A percentile compares a stretch with the other conserved stretches of the same genome.
Conservation (phyloP, 768 basidiomycete species). For the Tylopilus subfusipes region DNA sequence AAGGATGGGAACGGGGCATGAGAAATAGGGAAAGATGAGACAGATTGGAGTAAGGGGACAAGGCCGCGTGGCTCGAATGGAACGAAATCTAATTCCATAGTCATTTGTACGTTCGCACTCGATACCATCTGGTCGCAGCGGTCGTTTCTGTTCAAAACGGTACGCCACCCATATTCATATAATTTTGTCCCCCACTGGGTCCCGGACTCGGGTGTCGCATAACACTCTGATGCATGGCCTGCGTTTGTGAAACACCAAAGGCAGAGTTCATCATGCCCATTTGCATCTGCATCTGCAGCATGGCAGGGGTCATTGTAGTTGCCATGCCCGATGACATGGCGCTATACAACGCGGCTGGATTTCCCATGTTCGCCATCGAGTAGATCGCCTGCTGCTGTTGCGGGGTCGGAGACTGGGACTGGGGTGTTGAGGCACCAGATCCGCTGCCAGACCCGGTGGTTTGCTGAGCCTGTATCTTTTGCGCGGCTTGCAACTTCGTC, state of each 20-base stretch:
- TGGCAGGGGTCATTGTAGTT: constrained; percentile 29
- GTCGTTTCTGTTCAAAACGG: constrained; percentile 26
- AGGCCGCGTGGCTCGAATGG: constrained; percentile 8
- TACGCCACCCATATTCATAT: constrained; percentile 41
- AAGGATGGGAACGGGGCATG: constrained; percentile 18
- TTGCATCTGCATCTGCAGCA: constrained; percentile 47
- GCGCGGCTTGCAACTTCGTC: constrained; percentile 76
- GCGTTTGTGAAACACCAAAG: constrained; percentile 53
- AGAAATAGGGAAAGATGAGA: constrained; percentile 14
- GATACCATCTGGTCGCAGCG: neutral
- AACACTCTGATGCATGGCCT: constrained; percentile 82
- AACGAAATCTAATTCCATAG: constrained; percentile 28
- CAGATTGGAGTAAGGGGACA: constrained; percentile 17
- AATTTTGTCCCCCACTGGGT: constrained; percentile 44
- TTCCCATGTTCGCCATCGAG: constrained; percentile 38
- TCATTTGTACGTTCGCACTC: constrained; percentile 12
- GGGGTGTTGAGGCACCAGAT: constrained; percentile 30
- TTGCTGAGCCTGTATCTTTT: constrained; percentile 51
- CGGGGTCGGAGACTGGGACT: constrained; percentile 39
- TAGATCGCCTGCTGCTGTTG: constrained; percentile 49
- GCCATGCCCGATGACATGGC: constrained; percentile 33
- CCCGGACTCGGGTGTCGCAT: constrained; percentile 78
- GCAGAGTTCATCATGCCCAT: constrained; percentile 47
- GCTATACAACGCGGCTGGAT: constrained; percentile 42
- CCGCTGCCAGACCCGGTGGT: constrained; percentile 25